Conservation (phyloP, 768 basidiomycete genomes). For the Mycena olivaceomarginata region DNA sequence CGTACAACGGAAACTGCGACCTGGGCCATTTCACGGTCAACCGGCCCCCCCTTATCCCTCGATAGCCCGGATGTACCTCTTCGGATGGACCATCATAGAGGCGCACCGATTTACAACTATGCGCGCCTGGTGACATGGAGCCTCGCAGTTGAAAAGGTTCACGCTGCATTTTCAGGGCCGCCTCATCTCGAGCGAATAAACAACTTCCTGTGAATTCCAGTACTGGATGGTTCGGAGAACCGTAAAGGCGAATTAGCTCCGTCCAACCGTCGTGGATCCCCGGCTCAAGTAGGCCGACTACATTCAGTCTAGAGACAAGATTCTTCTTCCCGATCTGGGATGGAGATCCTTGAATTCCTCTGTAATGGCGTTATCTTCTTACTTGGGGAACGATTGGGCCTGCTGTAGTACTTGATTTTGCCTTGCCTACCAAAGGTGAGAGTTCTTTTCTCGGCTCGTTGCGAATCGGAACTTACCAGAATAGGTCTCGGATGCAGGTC, state of each 20-base stretch:
- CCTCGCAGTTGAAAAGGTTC: not conserved
- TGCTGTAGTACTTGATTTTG: not conserved
- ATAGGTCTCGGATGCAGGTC: not conserved
- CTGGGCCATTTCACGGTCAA: not conserved
- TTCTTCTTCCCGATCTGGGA: not conserved
- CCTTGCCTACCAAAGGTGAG: not conserved
- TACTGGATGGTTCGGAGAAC: not conserved
- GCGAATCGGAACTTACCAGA: not conserved
- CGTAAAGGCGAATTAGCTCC: not conserved
- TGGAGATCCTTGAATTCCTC: not conserved
- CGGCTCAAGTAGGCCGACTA: not conserved
- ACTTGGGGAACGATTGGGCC: not conserved
- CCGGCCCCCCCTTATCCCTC: not conserved
- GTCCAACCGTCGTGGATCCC: conserved; percentile 1
- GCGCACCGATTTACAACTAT: conserved; percentile 3
- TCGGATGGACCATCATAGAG: not conserved
- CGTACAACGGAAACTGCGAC: not conserved
- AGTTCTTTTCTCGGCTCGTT: not conserved
- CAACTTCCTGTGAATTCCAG: not conserved
- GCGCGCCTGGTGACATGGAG: not conserved
- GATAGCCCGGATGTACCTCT: not conserved
- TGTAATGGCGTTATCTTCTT: not conserved
- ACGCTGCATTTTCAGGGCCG: not conserved
- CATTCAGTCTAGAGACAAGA: not conserved
- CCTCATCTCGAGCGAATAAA: not conserved